A percentile compares a stretch with the other conserved stretches of the same genome.
Evolutionary conservation across 805 yeast species (phyloP).

Genomic region (Lipomyces chichibuensis): DNA sequence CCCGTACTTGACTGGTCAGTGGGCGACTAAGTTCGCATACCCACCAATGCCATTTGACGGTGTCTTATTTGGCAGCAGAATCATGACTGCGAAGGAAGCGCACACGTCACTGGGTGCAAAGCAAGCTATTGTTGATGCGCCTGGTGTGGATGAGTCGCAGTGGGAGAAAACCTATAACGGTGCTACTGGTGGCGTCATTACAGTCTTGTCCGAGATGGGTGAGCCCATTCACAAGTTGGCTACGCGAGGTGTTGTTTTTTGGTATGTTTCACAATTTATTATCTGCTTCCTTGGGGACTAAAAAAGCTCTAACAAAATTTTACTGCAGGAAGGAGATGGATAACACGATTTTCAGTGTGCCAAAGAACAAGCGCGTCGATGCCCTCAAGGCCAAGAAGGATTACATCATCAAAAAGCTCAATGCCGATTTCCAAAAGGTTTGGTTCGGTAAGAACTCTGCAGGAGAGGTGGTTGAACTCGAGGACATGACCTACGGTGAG

Average conservation of each 20-base stretch:
- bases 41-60: conserved; percentile 99
- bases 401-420: conserved; percentile 79
- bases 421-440: conserved; percentile 95
- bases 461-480: conserved; percentile 82
- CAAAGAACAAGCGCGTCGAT: conserved; percentile 77
- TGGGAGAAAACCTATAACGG: conserved; percentile 96
- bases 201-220: conserved; percentile 99
- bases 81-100: conserved; percentile 96
- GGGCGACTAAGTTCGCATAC: conserved; percentile 85
- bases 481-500: conserved; percentile 94
- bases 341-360: conserved; percentile 86
- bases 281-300: neutral
- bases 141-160: conserved; percentile 84
- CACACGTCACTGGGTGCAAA: conserved; percentile 93
- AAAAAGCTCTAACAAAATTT: neutral
- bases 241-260: conserved; percentile 93
- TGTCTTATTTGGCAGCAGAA: conserved; percentile 92
- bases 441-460: conserved; percentile 86
- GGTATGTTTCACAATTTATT: conserved; percentile 50
- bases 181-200: conserved; percentile 95
- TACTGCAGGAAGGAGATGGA: conserved; percentile 69
- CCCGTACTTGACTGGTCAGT: conserved; percentile 95
- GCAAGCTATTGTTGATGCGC: conserved; percentile 81
- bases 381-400: conserved; percentile 82
- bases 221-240: conserved; percentile 99